Conservation (phyloP, 768 basidiomycete genomes). For the Dentipellis fragilis region DNA sequence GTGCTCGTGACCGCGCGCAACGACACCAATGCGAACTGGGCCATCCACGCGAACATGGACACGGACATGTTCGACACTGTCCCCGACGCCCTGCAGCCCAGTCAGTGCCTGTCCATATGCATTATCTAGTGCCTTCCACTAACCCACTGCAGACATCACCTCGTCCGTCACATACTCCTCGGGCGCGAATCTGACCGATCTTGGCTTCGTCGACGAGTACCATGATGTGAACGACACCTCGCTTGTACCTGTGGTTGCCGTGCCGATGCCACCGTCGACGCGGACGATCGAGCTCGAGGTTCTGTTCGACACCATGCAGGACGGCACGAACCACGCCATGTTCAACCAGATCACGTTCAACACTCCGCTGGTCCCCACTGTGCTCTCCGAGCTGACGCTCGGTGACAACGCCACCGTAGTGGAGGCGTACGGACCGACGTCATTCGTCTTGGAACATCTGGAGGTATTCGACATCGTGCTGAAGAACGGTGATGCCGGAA, state of each 20-base stretch:
- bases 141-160: conserved; percentile 56
- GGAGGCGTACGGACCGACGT: conserved; percentile 69
- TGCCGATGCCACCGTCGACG: conserved; percentile 41
- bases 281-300: conserved; percentile 62
- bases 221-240: conserved; percentile 53
- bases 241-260: conserved; percentile 50
- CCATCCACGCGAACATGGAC: conserved; percentile 88
- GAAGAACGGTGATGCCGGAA: conserved; percentile 61
- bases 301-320: conserved; percentile 73
- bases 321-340: conserved; percentile 79
- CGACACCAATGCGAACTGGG: conserved; percentile 73
- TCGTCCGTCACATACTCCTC: conserved; percentile 70
- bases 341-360: conserved; percentile 67
- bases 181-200: conserved; percentile 39
- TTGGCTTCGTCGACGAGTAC: conserved; percentile 47
- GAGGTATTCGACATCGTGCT: conserved; percentile 73
- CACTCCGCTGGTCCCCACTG: conserved; percentile 58
- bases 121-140: not conserved
- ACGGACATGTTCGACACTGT: conserved; percentile 80
- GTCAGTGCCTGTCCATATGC: conserved; percentile 32
- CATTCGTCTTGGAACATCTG: conserved; percentile 64
- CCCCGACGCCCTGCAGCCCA: conserved; percentile 63
- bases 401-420: conserved; percentile 60
- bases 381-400: conserved; percentile 70
- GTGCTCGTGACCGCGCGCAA: conserved; percentile 87